Evolutionary conservation across 495 filamentous ascomycete species (phyloP).

Genomic region (Penicillium cinerascens): DNA sequence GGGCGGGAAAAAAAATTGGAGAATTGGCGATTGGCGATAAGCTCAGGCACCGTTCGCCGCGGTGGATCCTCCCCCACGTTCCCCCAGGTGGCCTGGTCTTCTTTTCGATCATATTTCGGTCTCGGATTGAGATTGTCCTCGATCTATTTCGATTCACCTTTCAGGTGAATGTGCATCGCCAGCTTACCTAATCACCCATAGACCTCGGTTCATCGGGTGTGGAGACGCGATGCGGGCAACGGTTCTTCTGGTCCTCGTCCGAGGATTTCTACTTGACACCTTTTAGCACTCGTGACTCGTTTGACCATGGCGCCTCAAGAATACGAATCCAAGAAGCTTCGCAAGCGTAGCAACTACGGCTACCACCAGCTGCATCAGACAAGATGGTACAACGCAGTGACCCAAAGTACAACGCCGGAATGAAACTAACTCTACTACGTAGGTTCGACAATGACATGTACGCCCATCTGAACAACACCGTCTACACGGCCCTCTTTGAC

Average conservation of each 20-base stretch:
- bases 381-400: constrained; percentile 60
- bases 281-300: background rate
- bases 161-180: constrained; percentile 6
- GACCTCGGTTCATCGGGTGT: constrained; percentile 20
- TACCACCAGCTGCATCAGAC: constrained; percentile 82
- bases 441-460: constrained; percentile 98
- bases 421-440: background rate
- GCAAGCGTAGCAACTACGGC: constrained; percentile 64
- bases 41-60: constrained; percentile 9
- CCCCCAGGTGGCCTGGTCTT: background rate
- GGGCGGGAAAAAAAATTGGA: constrained; percentile 15
- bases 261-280: background rate
- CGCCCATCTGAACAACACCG: constrained; percentile 77
- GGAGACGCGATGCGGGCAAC: constrained; percentile 7
- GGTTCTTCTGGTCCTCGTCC: background rate
- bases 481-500: constrained; percentile 82
- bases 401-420: background rate
- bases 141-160: background rate
- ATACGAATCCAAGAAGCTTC: constrained; percentile 57
- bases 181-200: constrained; percentile 22
- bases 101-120: background rate
- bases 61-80: constrained; percentile 1
- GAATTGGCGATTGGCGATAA: constrained; percentile 7
- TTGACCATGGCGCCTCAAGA: constrained; percentile 30
- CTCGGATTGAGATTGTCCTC: background rate